Percentiles rank a stretch among this genome's conserved stretches.
phyloP scores from a whole-genome alignment of 163 green algal genomes.

The Chloromonas sp. region DNA sequence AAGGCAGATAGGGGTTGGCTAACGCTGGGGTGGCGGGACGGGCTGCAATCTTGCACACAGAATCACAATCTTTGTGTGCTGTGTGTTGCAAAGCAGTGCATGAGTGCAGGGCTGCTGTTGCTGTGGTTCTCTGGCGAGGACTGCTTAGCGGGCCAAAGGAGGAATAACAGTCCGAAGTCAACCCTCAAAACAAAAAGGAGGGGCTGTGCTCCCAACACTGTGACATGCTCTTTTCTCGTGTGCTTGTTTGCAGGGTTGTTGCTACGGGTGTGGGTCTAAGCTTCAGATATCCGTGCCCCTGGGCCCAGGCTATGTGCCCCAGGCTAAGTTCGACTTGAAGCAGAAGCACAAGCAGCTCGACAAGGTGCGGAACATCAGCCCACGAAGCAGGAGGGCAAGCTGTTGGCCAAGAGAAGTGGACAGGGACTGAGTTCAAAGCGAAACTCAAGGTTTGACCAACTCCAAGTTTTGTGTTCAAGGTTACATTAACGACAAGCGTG shows the following conservation, averaged over 20 bases:
- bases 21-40: too few relatives aligned
- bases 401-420: not conserved
- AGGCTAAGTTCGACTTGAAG: conserved; percentile 55
- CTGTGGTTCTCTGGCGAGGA: too few relatives aligned
- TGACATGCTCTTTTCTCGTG: too few relatives aligned
- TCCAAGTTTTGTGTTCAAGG: not conserved
- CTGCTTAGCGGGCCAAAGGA: too few relatives aligned
- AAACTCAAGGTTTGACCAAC: not conserved
- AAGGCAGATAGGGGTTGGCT: too few relatives aligned
- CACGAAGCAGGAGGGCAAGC: not conserved
- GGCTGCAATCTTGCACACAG: too few relatives aligned
- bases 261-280: conserved; percentile 77
- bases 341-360: conserved; percentile 53
- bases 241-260: conserved; percentile 37
- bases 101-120: too few relatives aligned
- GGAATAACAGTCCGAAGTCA: too few relatives aligned
- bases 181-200: too few relatives aligned
- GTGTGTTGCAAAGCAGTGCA: too few relatives aligned
- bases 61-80: too few relatives aligned
- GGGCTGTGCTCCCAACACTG: too few relatives aligned
- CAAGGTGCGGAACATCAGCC: conserved; percentile 34
- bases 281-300: conserved; percentile 54
- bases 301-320: conserved; percentile 59
- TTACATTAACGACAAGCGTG: not conserved
- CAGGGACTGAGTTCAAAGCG: not conserved